Evolutionary conservation across 2,329 filamentous ascomycete species (phyloP).

Genomic region (Botrytis tulipae): DNA sequence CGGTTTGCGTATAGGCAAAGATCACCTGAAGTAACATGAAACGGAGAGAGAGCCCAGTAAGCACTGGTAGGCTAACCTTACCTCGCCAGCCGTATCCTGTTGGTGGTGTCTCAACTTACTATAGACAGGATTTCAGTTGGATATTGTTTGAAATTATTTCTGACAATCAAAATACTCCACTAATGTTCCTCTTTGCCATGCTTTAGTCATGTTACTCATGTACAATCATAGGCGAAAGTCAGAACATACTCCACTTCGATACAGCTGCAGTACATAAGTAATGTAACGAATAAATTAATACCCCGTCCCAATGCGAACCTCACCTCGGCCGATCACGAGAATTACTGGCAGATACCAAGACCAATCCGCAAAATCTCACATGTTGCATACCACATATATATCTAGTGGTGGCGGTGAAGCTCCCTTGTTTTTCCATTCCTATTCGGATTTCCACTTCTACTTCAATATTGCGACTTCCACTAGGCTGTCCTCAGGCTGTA

Average conservation of each 20-base stretch:
- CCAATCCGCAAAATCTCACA: constrained; percentile 1
- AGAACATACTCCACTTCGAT: constrained; percentile 1
- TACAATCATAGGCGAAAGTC: background rate
- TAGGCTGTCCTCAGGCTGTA: background rate
- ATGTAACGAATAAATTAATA: constrained; percentile 12
- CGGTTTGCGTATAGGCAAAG: background rate
- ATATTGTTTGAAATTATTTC: background rate
- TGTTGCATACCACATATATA: constrained; percentile 4
- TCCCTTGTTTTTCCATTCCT: background rate
- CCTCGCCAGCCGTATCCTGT: background rate
- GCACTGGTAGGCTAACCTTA: background rate
- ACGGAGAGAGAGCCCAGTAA: background rate
- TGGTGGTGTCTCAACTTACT: constrained; percentile 4
- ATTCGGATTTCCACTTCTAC: background rate
- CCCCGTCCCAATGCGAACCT: constrained; percentile 6
- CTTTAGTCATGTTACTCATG: background rate
- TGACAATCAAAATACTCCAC: background rate
- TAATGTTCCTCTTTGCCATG: background rate
- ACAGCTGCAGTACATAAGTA: constrained; percentile 4
- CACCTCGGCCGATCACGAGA: constrained; percentile 5
- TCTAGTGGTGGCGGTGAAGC: constrained; percentile 14
- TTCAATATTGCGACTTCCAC: background rate
- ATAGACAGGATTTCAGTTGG: background rate
- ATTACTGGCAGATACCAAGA: constrained; percentile 15
- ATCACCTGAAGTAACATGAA: constrained; percentile 5